These are phyloP conservation scores for Athelia psychrophila DNA, from an alignment of 1,284 basidiomycete genomes.

Conservation along the genomic window DNA sequence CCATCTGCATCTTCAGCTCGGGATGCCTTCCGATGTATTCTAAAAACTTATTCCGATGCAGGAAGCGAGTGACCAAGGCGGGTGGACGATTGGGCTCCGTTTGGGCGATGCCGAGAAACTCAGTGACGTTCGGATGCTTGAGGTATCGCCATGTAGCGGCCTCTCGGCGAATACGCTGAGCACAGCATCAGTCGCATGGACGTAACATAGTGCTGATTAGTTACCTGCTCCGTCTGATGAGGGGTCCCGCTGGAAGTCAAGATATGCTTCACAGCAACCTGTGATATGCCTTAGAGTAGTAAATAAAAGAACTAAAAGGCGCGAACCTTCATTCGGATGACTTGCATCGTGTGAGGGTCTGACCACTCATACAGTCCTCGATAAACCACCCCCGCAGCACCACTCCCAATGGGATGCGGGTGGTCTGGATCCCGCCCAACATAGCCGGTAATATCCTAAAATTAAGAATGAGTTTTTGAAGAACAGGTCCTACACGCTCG, in stretches of 20 bases:
- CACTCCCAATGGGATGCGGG: neutral
- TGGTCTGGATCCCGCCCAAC: neutral
- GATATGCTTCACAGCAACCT: no score
- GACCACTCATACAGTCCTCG: neutral
- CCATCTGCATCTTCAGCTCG: neutral
- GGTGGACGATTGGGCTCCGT: neutral
- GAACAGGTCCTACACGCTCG: no score
- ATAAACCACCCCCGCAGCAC: neutral
- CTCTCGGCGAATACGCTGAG: neutral
- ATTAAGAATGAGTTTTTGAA: neutral
- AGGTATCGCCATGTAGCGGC: neutral
- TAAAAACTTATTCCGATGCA: neutral
- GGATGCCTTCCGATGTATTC: neutral
- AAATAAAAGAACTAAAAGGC: neutral
- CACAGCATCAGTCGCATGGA: no score
- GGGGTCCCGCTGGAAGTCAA: no score
- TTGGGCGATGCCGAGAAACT: neutral
- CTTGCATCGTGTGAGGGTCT: neutral
- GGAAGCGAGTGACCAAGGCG: neutral
- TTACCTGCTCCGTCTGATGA: neutral
- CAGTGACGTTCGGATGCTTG: neutral
- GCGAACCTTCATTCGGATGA: neutral
- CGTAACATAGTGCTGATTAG: no score
- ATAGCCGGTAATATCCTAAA: neutral
- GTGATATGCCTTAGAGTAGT: neutral